phyloP scores from a whole-genome alignment of 1,284 basidiomycete species.

The Abortiporus biennis region DNA sequence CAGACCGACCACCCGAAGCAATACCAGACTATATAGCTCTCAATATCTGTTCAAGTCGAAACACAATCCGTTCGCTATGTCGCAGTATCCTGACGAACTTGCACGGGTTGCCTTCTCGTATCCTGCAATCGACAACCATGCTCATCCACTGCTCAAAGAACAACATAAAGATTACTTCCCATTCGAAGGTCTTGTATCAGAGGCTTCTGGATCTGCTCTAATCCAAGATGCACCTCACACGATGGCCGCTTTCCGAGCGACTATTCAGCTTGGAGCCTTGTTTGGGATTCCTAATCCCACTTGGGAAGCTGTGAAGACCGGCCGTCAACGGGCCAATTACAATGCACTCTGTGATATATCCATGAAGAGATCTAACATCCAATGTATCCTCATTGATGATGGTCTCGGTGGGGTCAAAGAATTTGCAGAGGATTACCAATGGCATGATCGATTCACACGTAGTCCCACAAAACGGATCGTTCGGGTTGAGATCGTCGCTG shows the following conservation, averaged over 20 bases:
- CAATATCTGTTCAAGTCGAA: too few species aligned
- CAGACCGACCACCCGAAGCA: too few species aligned
- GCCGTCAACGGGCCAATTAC: constrained; percentile 40
- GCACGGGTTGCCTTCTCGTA: constrained; percentile 22
- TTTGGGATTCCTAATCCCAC: constrained; percentile 34
- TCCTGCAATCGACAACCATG: constrained; percentile 68
- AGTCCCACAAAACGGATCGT: constrained; percentile 55
- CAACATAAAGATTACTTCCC: constrained; percentile 39
- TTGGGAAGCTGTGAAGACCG: constrained; percentile 55
- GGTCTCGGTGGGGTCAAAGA: constrained; percentile 46
- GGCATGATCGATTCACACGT: constrained; percentile 55
- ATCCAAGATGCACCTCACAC: constrained; percentile 46
- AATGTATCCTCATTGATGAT: constrained; percentile 67
- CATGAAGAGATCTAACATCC: constrained; percentile 48
- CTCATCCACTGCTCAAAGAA: constrained; percentile 58
- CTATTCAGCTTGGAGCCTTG: constrained; percentile 44
- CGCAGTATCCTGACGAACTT: too few species aligned
- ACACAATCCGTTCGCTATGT: too few species aligned
- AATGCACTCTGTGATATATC: constrained; percentile 46
- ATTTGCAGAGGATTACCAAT: constrained; percentile 44
- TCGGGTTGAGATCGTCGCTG: constrained; percentile 58
- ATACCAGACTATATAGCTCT: too few species aligned
- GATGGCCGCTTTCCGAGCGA: constrained; percentile 52
- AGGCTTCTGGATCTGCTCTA: constrained; percentile 50
- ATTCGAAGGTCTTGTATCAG: constrained; percentile 60